A percentile compares a stretch with the other conserved stretches of the same genome.
phyloP scores from a whole-genome alignment of 2,329 filamentous ascomycete genomes.

The Verticillium zaregamsianum region DNA sequence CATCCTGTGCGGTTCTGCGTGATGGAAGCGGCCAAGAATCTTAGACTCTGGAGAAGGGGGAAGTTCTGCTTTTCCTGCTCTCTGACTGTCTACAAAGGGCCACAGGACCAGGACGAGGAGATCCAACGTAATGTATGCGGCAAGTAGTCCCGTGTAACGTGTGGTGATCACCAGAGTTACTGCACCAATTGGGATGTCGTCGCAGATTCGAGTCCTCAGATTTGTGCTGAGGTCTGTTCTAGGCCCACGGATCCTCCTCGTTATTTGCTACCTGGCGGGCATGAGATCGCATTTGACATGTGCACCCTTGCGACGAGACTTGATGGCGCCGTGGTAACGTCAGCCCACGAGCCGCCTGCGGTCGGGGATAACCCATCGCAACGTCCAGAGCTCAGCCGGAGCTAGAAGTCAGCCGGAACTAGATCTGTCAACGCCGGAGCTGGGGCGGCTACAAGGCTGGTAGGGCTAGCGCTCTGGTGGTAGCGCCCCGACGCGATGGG shows the following conservation, averaged over 20 bases:
- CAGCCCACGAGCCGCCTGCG: background rate
- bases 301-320: background rate
- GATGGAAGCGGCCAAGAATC: background rate
- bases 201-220: background rate
- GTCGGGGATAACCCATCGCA: background rate
- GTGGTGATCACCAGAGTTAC: background rate
- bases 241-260: background rate
- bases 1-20: slow-evolving; percentile 17
- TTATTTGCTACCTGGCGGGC: background rate
- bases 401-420: no score
- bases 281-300: background rate
- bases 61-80: background rate
- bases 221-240: background rate
- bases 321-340: background rate
- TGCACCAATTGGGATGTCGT: background rate
- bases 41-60: background rate
- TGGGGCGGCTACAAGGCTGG: background rate
- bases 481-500: background rate
- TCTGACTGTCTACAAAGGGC: background rate
- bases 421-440: background rate
- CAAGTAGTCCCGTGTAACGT: background rate
- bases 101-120: background rate
- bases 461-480: background rate
- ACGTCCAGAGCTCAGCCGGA: no score
- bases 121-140: background rate